These are phyloP conservation scores for Paecilomyces fulvus DNA, from an alignment of 2,329 filamentous ascomycete genomes.

Conservation along the genomic window DNA sequence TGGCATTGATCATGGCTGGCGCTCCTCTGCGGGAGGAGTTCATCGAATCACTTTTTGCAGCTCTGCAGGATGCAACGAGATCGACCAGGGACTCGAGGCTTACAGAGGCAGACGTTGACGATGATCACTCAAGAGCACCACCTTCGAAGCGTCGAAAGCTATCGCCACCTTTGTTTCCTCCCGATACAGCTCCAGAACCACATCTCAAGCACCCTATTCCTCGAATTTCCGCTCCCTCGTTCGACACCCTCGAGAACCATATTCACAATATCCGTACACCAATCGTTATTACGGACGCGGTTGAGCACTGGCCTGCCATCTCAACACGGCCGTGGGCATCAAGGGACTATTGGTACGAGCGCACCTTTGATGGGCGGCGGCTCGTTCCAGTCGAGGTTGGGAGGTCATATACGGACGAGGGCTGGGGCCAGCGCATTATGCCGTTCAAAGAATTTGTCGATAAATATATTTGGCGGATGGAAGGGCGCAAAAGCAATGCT, in stretches of 20 bases:
- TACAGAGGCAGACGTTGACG: background rate
- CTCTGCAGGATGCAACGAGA: conserved; percentile 18
- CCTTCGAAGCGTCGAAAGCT: conserved; percentile 24
- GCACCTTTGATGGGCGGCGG: conserved; percentile 66
- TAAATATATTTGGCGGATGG: conserved; percentile 46
- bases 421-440: conserved; percentile 76
- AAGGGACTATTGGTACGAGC: conserved; percentile 63
- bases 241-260: conserved; percentile 55
- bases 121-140: conserved; percentile 4
- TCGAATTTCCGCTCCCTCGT: conserved; percentile 39
- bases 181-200: conserved; percentile 23
- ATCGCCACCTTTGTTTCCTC: conserved; percentile 24
- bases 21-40: conserved; percentile 47
- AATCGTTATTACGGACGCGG: conserved; percentile 59
- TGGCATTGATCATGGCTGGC: conserved; percentile 66
- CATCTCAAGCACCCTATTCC: conserved; percentile 28
- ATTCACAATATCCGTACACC: conserved; percentile 47
- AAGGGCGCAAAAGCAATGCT: background rate
- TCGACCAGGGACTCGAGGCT: background rate
- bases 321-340: conserved; percentile 59
- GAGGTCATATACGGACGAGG: conserved; percentile 74
- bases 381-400: conserved; percentile 83
- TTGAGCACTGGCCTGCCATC: conserved; percentile 71
- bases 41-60: conserved; percentile 29
- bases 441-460: conserved; percentile 63